These are phyloP conservation scores for Luvunga scandens DNA, from an alignment of 345 rosid genomes.

Conservation along the genomic window DNA sequence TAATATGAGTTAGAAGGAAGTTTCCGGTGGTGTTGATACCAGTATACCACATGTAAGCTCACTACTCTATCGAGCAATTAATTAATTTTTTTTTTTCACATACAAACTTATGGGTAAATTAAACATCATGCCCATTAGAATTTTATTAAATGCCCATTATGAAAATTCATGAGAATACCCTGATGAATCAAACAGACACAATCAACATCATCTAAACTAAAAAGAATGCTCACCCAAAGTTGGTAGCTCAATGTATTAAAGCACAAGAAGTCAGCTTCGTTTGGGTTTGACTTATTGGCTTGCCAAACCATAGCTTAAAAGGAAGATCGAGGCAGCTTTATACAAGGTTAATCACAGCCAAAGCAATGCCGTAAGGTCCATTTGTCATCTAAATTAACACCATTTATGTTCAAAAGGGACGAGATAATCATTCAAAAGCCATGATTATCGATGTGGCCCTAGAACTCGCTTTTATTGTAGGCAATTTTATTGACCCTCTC, in stretches of 20 bases:
- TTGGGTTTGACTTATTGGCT: neutral
- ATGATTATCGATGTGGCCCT: conserved; percentile 7
- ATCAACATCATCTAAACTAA: neutral
- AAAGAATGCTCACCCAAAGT: neutral
- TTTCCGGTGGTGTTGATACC: no score
- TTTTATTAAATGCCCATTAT: no score
- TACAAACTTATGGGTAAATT: no score
- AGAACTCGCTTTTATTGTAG: neutral
- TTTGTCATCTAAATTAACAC: neutral
- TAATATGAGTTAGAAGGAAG: no score
- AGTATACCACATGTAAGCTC: no score
- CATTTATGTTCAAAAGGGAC: neutral
- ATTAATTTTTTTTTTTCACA: no score
- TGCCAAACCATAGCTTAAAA: neutral
- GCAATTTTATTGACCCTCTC: neutral
- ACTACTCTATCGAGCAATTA: no score
- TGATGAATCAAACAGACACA: no score
- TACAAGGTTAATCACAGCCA: neutral
- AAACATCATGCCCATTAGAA: no score
- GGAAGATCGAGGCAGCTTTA: neutral
- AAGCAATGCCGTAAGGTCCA: neutral
- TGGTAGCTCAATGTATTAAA: neutral
- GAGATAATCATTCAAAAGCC: conserved; percentile 10
- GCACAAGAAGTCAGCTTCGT: neutral
- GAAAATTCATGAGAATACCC: no score